A percentile compares a stretch with the other conserved stretches of the same genome.
Conservation (phyloP, 495 filamentous ascomycete species). For the Chaetomium fimeti region DNA sequence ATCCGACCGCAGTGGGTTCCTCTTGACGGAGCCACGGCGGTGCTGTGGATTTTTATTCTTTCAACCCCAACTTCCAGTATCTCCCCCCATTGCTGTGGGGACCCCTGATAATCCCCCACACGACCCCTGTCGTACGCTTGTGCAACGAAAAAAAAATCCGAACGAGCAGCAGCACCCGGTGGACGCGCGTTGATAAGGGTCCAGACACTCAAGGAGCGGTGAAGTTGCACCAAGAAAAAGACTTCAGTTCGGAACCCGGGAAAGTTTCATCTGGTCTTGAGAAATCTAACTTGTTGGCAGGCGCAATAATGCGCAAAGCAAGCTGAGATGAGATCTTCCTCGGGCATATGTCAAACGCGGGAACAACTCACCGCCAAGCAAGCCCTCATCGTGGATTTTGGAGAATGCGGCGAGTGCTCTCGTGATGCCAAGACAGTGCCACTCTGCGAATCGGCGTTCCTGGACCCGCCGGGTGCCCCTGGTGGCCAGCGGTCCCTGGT, state of each 20-base stretch:
- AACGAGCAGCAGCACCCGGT: neutral
- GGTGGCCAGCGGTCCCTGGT: constrained; percentile 10
- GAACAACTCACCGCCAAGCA: constrained; percentile 5
- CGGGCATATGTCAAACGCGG: neutral
- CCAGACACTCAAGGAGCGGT: constrained; percentile 1
- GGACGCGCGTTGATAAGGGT: neutral
- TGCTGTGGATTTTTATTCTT: neutral
- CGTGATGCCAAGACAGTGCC: constrained; percentile 21
- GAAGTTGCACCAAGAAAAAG: neutral
- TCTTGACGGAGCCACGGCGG: neutral
- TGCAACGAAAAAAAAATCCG: constrained; percentile 7
- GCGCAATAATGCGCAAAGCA: no score
- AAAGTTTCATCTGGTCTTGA: neutral
- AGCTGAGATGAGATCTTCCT: neutral
- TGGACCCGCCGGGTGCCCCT: constrained; percentile 3
- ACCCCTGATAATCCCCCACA: constrained; percentile 9
- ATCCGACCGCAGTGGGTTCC: neutral
- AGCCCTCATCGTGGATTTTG: neutral
- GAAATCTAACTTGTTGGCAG: neutral
- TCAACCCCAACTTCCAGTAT: neutral
- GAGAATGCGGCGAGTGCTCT: neutral
- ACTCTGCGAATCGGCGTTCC: constrained; percentile 13
- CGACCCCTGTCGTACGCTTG: constrained; percentile 6
- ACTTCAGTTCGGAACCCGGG: neutral
- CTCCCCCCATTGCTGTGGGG: constrained; percentile 9